A percentile compares a stretch with the other conserved stretches of the same genome.
phyloP scores from a whole-genome alignment of 108 stramenopile species.

The Phaeodactylum tricornutum region DNA sequence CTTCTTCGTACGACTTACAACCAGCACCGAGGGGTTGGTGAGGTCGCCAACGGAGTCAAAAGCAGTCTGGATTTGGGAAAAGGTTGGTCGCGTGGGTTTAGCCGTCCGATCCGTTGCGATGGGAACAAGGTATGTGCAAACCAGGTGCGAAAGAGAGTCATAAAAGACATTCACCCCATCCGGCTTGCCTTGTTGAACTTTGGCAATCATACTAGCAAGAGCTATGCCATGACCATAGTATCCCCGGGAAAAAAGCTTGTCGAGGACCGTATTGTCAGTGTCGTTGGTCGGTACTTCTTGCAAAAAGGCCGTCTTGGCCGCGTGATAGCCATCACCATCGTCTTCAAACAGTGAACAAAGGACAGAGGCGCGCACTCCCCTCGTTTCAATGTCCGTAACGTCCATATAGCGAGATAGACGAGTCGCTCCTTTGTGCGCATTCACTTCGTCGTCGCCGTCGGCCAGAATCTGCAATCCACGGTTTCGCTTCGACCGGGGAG shows the following conservation, averaged over 20 bases:
- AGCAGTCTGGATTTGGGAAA: background rate
- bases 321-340: too few relatives aligned
- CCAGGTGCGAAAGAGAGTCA: constrained; percentile 41
- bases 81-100: constrained; percentile 13
- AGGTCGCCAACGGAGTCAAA: background rate
- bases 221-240: constrained; percentile 56
- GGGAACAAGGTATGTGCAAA: constrained; percentile 48
- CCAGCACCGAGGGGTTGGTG: background rate
- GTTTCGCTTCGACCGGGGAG: too few relatives aligned
- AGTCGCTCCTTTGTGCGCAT: too few relatives aligned
- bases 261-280: constrained; percentile 23
- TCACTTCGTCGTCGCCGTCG: too few relatives aligned
- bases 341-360: too few relatives aligned
- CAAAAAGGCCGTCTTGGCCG: background rate
- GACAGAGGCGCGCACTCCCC: too few relatives aligned
- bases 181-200: constrained; percentile 15
- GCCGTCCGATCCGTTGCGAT: constrained; percentile 13
- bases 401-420: too few relatives aligned
- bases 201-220: constrained; percentile 32
- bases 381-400: too few relatives aligned
- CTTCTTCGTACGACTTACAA: background rate
- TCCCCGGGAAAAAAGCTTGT: constrained; percentile 44
- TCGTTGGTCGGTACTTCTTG: background rate
- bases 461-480: too few relatives aligned
- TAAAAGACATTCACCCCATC: constrained; percentile 44